Evolutionary conservation across 1,284 basidiomycete species (phyloP).

Genomic region (Inonotus obliquus): DNA sequence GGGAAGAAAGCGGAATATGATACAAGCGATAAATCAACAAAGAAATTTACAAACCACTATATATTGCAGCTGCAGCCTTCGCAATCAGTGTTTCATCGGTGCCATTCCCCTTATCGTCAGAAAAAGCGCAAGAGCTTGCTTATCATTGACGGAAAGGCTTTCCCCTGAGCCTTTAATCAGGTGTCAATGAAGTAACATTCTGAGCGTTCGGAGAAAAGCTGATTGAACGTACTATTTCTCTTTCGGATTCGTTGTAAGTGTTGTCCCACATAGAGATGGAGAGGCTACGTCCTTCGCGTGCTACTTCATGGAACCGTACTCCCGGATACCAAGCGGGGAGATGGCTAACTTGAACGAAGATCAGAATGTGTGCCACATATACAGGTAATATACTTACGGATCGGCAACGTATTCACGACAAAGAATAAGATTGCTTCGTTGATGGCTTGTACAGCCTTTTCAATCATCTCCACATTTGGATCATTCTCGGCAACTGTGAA

Average conservation of each 20-base stretch:
- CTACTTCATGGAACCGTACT: constrained; percentile 42
- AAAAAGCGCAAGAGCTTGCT: constrained; percentile 7
- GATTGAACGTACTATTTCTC: constrained; percentile 2
- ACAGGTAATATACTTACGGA: neutral
- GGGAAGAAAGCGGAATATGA: neutral
- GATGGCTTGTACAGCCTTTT: neutral
- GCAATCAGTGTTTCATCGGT: neutral
- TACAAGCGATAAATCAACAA: neutral
- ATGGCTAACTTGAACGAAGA: neutral
- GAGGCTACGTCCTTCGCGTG: constrained; percentile 40
- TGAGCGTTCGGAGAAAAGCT: neutral
- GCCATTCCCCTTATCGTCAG: neutral
- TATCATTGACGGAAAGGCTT: constrained; percentile 11
- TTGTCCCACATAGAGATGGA: constrained; percentile 5
- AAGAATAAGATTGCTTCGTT: neutral
- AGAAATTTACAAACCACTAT: constrained; percentile 1
- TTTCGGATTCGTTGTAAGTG: constrained; percentile 7
- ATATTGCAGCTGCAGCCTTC: neutral
- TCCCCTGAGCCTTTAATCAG: constrained; percentile 2
- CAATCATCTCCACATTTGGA: constrained; percentile 7
- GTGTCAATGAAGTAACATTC: neutral
- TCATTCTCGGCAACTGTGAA: neutral
- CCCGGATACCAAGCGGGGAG: constrained; percentile 17
- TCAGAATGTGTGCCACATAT: neutral
- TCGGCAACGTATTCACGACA: constrained; percentile 6